Percentiles rank a stretch among this genome's conserved stretches.
Conservation (phyloP, 2,329 filamentous ascomycete genomes). For the Raffaelea ambrosiae region DNA sequence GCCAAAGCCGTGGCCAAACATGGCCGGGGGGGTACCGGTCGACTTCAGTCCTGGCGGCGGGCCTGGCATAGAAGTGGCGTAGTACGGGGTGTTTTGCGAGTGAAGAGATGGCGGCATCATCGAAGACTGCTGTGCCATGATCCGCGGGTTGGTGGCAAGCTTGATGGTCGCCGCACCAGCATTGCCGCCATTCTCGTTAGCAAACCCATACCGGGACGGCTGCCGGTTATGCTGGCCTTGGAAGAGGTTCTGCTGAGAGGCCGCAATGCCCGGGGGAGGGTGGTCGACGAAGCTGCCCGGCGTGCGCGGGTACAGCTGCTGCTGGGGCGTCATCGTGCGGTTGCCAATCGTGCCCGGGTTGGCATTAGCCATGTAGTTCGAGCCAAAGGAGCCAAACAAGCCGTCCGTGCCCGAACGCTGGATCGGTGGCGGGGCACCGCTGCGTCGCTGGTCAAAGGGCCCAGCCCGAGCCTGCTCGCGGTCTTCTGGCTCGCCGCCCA, state of each 20-base stretch:
- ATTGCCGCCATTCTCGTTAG: constrained; percentile 54
- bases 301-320: constrained; percentile 51
- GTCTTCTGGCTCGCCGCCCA: constrained; percentile 90
- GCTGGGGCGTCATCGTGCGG: constrained; percentile 17
- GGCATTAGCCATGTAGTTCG: constrained; percentile 38
- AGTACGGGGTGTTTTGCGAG: constrained; percentile 61
- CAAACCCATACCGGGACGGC: constrained; percentile 80
- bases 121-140: constrained; percentile 78
- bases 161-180: constrained; percentile 58
- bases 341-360: constrained; percentile 18
- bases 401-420: constrained; percentile 52
- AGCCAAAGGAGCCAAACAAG: constrained; percentile 41
- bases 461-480: constrained; percentile 47
- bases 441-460: constrained; percentile 49
- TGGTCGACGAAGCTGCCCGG: constrained; percentile 51
- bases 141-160: constrained; percentile 66
- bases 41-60: constrained; percentile 94
- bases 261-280: constrained; percentile 12
- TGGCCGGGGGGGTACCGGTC: constrained; percentile 85
- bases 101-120: constrained; percentile 69
- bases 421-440: constrained; percentile 68
- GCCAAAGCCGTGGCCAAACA: constrained; percentile 84
- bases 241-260: constrained; percentile 29
- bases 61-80: constrained; percentile 76
- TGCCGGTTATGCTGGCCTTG: constrained; percentile 66